Evolutionary conservation across 2,329 filamentous ascomycete genomes (phyloP).

Genomic region (Xylariomycetidae sp.): DNA sequence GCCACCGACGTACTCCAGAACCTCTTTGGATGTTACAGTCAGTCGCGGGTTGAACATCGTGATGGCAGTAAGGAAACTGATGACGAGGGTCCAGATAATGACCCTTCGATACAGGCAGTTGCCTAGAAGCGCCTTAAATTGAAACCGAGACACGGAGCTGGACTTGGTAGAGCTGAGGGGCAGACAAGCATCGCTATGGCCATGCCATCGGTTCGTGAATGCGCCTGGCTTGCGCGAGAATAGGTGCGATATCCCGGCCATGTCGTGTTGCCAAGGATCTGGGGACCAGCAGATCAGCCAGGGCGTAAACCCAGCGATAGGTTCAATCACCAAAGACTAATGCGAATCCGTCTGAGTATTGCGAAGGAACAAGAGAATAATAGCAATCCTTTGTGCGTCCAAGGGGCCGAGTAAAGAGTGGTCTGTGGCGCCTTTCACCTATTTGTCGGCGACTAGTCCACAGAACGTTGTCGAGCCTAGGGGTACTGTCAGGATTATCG

Average conservation of each 20-base stretch:
- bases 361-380: too few species aligned
- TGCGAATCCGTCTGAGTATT: too few species aligned
- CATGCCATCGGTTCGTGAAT: constrained; percentile 10
- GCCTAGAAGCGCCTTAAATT: constrained; percentile 40
- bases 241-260: constrained; percentile 20
- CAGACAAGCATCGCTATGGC: constrained; percentile 22
- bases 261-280: constrained; percentile 8
- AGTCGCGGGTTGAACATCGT: constrained; percentile 30
- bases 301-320: too few species aligned
- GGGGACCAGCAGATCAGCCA: not conserved
- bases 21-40: constrained; percentile 17
- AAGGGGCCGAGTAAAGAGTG: too few species aligned
- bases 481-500: too few species aligned
- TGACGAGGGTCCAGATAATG: constrained; percentile 42
- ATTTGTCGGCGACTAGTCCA: too few species aligned
- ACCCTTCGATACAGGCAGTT: constrained; percentile 48
- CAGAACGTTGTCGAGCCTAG: too few species aligned
- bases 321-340: too few species aligned
- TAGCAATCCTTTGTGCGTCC: too few species aligned
- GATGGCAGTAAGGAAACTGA: constrained; percentile 35
- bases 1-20: constrained; percentile 23
- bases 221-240: constrained; percentile 18
- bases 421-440: too few species aligned
- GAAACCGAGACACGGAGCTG: constrained; percentile 32
- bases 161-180: constrained; percentile 22